Conservation (phyloP, 2,329 filamentous ascomycete genomes). For the Fusarium sulawesiense region DNA sequence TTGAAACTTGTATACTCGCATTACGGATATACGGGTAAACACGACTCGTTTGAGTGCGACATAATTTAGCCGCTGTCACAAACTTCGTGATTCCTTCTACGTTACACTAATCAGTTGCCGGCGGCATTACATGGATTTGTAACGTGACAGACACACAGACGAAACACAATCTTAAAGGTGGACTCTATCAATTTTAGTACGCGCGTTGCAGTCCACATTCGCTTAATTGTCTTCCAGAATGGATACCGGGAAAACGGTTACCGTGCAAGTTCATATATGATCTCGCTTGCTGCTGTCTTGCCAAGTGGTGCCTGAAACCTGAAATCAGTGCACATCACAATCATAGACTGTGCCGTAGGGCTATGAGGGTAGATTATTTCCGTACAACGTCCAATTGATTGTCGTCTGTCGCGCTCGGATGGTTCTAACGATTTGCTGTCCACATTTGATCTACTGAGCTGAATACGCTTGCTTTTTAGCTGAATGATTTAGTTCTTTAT, state of each 20-base stretch:
- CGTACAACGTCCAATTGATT: background rate
- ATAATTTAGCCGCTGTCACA: background rate
- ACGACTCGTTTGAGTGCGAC: background rate
- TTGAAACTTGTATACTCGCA: background rate
- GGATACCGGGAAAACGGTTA: background rate
- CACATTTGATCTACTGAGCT: background rate
- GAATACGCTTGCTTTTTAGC: background rate
- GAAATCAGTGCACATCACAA: background rate
- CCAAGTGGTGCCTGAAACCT: background rate
- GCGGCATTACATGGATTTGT: background rate
- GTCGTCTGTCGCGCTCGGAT: background rate
- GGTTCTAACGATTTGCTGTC: background rate
- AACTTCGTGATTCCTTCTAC: background rate
- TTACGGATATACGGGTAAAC: too few species aligned
- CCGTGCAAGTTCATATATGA: too few species aligned
- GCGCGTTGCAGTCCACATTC: background rate
- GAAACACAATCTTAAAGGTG: background rate
- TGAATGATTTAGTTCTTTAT: background rate
- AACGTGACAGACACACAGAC: background rate
- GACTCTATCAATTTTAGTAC: background rate
- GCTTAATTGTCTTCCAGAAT: background rate
- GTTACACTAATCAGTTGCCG: background rate
- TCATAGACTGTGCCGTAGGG: background rate
- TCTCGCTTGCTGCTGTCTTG: background rate
- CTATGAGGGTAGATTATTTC: background rate